A percentile compares a stretch with the other conserved stretches of the same genome.
Conservation (phyloP, 805 yeast genomes). For the Candida endomychidarum region DNA sequence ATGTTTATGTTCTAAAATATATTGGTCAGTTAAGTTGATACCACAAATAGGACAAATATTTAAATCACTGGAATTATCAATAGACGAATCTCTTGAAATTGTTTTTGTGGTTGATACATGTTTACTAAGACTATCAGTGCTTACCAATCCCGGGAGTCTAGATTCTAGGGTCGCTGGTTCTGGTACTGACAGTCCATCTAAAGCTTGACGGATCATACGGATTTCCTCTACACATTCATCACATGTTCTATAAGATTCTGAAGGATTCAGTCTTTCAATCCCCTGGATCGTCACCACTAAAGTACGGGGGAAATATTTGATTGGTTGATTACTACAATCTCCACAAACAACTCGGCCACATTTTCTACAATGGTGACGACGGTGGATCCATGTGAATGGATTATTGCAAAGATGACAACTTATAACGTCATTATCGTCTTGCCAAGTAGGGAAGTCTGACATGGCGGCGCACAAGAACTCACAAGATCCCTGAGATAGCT, state of each 20-base stretch:
- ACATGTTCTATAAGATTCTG: slow-evolving; percentile 70
- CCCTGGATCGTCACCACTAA: slow-evolving; percentile 56
- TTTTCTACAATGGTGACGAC: slow-evolving; percentile 81
- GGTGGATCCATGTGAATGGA: slow-evolving; percentile 56
- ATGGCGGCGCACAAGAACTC: slow-evolving; percentile 4
- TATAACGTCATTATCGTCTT: slow-evolving; percentile 56
- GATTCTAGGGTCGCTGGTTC: neutral
- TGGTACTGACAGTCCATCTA: neutral
- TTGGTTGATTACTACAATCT: slow-evolving; percentile 54
- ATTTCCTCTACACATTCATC: slow-evolving; percentile 68
- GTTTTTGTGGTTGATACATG: neutral
- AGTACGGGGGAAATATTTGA: slow-evolving; percentile 58
- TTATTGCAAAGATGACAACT: slow-evolving; percentile 57
- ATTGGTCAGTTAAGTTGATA: slow-evolving; percentile 25
- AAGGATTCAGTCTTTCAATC: slow-evolving; percentile 48
- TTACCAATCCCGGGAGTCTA: too few species aligned
- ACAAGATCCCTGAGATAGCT: too few species aligned
- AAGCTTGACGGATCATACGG: slow-evolving; percentile 37
- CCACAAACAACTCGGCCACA: slow-evolving; percentile 84
- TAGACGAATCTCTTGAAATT: slow-evolving; percentile 25
- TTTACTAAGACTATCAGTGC: slow-evolving; percentile 2
- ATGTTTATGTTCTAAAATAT: slow-evolving; percentile 17
- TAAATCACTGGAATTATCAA: slow-evolving; percentile 26
- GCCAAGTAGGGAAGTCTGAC: slow-evolving; percentile 53
- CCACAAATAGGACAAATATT: slow-evolving; percentile 45